These are phyloP conservation scores for Ustilago tritici DNA, from an alignment of 1,284 basidiomycete species.

Conservation along the genomic window DNA sequence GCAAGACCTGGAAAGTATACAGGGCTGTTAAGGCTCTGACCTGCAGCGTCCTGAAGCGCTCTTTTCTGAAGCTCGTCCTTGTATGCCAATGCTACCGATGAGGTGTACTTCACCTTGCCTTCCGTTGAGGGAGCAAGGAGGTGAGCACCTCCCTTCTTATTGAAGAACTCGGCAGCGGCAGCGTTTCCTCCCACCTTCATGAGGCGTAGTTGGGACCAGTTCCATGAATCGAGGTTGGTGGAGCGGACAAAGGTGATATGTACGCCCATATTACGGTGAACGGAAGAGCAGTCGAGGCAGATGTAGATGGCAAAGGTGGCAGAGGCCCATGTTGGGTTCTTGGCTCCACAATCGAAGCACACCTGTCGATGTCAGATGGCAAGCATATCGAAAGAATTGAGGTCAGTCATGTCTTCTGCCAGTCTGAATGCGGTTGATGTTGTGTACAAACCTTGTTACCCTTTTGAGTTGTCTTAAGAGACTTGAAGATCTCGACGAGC, in stretches of 20 bases:
- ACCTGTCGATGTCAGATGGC: constrained; percentile 73
- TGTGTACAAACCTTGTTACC: constrained; percentile 55
- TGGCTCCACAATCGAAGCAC: constrained; percentile 96
- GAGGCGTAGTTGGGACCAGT: constrained; percentile 86
- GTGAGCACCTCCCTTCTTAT: constrained; percentile 81
- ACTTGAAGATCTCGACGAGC: constrained; percentile 69
- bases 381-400: not conserved
- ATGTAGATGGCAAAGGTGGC: constrained; percentile 98
- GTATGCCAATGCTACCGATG: constrained; percentile 85
- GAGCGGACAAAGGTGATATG: constrained; percentile 98
- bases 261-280: constrained; percentile 96
- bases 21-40: constrained; percentile 57
- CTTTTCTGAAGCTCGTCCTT: constrained; percentile 89
- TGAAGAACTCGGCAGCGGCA: constrained; percentile 90
- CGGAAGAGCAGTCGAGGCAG: constrained; percentile 94
- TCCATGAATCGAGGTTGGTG: constrained; percentile 96
- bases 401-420: constrained; percentile 5
- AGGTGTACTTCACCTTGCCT: constrained; percentile 89
- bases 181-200: constrained; percentile 98
- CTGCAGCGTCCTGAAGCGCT: constrained; percentile 79
- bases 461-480: constrained; percentile 61
- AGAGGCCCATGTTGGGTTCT: constrained; percentile 97
- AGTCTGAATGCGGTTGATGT: not conserved
- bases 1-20: constrained; percentile 67
- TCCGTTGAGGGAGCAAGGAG: constrained; percentile 80